Evolutionary conservation across 208 protist species (phyloP).

Genomic region (Leishmania gerbilli): DNA sequence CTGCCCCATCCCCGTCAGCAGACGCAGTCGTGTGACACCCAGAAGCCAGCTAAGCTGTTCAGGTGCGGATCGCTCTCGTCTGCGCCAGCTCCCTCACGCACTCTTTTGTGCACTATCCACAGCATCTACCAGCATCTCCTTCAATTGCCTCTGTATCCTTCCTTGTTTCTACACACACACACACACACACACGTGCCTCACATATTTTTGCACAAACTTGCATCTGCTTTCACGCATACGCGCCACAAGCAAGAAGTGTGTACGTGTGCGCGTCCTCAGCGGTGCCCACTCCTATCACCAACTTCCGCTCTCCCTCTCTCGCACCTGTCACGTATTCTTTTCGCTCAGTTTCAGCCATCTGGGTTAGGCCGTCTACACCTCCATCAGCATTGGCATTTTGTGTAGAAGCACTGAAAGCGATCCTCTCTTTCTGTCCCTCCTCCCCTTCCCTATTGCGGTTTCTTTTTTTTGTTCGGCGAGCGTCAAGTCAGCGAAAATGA

Average conservation of each 20-base stretch:
- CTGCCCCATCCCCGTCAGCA: neutral
- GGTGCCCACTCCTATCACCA: neutral
- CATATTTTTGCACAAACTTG: neutral
- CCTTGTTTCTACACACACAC: too few relatives aligned
- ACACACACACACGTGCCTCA: neutral
- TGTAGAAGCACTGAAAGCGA: neutral
- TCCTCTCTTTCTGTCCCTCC: neutral
- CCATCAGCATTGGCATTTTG: neutral
- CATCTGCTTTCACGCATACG: neutral
- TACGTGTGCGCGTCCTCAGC: neutral
- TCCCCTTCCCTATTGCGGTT: slow-evolving; percentile 1
- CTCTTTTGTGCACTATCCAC: neutral
- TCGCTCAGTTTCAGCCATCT: neutral
- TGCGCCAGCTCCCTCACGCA: neutral
- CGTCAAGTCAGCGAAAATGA: slow-evolving; percentile 63
- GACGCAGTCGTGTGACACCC: neutral
- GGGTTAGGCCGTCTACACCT: neutral
- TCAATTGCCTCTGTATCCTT: neutral
- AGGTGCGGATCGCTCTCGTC: neutral
- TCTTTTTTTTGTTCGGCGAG: neutral
- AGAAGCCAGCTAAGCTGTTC: neutral
- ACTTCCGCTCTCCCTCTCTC: slow-evolving; percentile 1
- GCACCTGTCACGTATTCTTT: neutral
- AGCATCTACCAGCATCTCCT: neutral
- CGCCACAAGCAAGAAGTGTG: neutral